Percentiles rank a stretch among this genome's conserved stretches.
phyloP scores from a whole-genome alignment of 2,329 filamentous ascomycete species.

The Phialophora expanda region DNA sequence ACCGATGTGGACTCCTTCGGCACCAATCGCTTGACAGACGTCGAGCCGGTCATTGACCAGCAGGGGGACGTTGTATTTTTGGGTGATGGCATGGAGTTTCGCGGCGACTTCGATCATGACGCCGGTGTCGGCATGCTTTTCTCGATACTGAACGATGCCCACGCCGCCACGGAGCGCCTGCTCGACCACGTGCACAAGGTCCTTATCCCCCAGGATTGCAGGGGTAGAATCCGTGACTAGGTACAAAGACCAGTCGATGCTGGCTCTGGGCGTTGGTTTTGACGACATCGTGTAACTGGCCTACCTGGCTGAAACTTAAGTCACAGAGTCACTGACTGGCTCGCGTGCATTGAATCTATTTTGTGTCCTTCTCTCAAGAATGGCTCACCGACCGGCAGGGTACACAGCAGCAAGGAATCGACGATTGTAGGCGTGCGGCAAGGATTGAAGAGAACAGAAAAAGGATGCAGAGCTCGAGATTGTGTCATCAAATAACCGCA shows the following conservation, averaged over 20 bases:
- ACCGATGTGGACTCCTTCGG: conserved; percentile 91
- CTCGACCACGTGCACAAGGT: conserved; percentile 75
- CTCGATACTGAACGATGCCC: conserved; percentile 86
- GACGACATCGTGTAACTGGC: conserved; percentile 35
- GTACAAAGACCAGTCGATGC: conserved; percentile 79
- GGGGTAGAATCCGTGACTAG: conserved; percentile 93
- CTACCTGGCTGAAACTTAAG: background rate
- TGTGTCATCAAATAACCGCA: conserved; percentile 12
- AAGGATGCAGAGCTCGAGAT: background rate
- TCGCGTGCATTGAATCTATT: background rate
- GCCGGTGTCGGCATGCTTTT: conserved; percentile 80
- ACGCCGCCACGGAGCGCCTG: conserved; percentile 78
- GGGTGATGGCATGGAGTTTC: conserved; percentile 73
- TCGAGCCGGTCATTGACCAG: conserved; percentile 94
- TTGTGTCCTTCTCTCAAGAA: background rate
- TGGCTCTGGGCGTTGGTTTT: conserved; percentile 42
- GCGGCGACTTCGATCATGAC: conserved; percentile 72
- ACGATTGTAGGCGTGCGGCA: background rate
- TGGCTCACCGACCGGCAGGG: background rate
- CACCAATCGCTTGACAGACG: conserved; percentile 81
- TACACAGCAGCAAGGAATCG: background rate
- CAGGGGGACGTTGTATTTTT: conserved; percentile 72
- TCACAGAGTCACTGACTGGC: background rate
- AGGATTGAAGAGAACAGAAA: background rate
- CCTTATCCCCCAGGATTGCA: conserved; percentile 73